Evolutionary conservation across 2,329 filamentous ascomycete species (phyloP).

Genomic region (Aspergillus viridinutans): DNA sequence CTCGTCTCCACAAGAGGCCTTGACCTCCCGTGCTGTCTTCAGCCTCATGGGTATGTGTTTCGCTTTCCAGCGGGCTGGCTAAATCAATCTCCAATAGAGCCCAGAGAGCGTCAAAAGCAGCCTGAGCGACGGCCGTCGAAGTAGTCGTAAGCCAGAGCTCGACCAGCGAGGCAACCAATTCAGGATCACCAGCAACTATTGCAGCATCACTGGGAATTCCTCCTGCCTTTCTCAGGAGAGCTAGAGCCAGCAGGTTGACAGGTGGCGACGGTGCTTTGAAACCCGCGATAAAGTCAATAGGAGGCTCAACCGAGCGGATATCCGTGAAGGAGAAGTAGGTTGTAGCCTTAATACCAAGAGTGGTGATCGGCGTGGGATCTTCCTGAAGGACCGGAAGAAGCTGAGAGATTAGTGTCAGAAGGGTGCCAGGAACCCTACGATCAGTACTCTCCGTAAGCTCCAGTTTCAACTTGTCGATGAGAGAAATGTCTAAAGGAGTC

Average conservation of each 20-base stretch:
- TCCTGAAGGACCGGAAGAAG: constrained; percentile 53
- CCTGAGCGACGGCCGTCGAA: constrained; percentile 53
- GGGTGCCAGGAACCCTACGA: constrained; percentile 33
- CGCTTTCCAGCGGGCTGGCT: constrained; percentile 27
- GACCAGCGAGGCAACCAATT: constrained; percentile 53
- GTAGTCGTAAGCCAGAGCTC: constrained; percentile 56
- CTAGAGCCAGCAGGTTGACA: constrained; percentile 54
- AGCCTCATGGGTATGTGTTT: constrained; percentile 14
- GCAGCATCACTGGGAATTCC: constrained; percentile 51
- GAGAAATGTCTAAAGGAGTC: constrained; percentile 43
- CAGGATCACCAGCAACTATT: constrained; percentile 53
- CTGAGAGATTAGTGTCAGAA: constrained; percentile 46
- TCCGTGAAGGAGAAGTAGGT: constrained; percentile 48
- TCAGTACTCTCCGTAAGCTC: constrained; percentile 37
- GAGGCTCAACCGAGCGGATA: constrained; percentile 45
- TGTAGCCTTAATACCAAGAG: constrained; percentile 49
- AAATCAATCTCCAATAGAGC: constrained; percentile 51
- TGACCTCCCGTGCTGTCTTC: constrained; percentile 37
- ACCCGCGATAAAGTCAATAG: constrained; percentile 53
- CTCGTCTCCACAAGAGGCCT: constrained; percentile 57
- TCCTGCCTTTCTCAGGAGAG: constrained; percentile 54
- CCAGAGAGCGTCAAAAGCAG: constrained; percentile 51
- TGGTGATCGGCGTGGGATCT: constrained; percentile 53
- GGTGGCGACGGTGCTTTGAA: constrained; percentile 48
- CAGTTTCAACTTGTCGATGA: constrained; percentile 50